A percentile compares a stretch with the other conserved stretches of the same genome.
Evolutionary conservation across 2,329 filamentous ascomycete genomes (phyloP).

Genomic region (Cladosporium sp.): DNA sequence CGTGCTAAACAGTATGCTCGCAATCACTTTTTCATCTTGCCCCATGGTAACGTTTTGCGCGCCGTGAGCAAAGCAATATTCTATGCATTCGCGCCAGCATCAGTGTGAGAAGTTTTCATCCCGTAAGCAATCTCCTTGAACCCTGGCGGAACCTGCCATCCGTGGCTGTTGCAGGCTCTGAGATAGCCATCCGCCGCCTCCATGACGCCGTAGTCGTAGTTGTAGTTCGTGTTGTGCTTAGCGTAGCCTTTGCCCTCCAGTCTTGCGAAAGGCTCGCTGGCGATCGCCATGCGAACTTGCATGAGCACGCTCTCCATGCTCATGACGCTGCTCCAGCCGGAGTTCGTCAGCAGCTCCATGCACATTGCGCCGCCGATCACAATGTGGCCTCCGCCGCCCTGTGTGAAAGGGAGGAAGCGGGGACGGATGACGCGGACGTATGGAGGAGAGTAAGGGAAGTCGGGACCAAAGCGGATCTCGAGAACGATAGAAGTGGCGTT

Average conservation of each 20-base stretch:
- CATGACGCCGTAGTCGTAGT: slow-evolving; percentile 53
- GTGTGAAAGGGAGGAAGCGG: slow-evolving; percentile 66
- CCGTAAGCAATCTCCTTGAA: slow-evolving; percentile 48
- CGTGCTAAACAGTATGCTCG: too few relatives aligned
- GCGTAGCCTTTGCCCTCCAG: slow-evolving; percentile 40
- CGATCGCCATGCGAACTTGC: slow-evolving; percentile 75
- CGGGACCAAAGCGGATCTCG: slow-evolving; percentile 73
- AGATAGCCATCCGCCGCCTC: slow-evolving; percentile 73
- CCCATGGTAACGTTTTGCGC: too few relatives aligned
- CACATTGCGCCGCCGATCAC: slow-evolving; percentile 78
- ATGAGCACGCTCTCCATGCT: slow-evolving; percentile 76
- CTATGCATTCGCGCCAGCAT: background rate
- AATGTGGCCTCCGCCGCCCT: slow-evolving; percentile 80
- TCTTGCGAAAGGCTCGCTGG: slow-evolving; percentile 69
- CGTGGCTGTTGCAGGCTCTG: slow-evolving; percentile 64
- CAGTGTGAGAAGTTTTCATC: background rate
- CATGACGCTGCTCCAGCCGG: slow-evolving; percentile 71
- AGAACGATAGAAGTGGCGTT: slow-evolving; percentile 66
- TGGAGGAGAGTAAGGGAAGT: slow-evolving; percentile 74
- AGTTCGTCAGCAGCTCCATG: slow-evolving; percentile 72
- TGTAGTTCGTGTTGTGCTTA: background rate
- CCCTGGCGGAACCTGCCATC: slow-evolving; percentile 67
- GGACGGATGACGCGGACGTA: slow-evolving; percentile 82
- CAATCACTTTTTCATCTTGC: too few relatives aligned
- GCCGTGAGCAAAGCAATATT: background rate